Base-by-base conservation (phyloP, 192 early-diverging fungal species). In the Coemansia biformis region DNA sequence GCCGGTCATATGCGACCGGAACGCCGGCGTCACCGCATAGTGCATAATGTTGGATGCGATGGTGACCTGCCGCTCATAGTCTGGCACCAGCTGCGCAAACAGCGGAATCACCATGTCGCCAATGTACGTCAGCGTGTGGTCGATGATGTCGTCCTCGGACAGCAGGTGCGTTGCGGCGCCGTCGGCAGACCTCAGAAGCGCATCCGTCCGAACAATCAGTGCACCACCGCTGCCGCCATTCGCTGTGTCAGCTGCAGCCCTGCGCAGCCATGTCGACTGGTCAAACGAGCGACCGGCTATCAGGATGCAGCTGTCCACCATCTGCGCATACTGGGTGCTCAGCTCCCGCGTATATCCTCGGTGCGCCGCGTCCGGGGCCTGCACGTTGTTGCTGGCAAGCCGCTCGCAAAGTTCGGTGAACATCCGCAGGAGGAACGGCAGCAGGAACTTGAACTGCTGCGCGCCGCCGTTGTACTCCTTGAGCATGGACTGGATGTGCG, bases 251-350 rank as follows among this genome's bases (percentile, higher is more conserved):
- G 42, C n/a, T 8, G 52, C 35, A 9, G 45, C 14, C 1, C 67
- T 30, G 3, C 67, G 49, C 32, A 71, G 43, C 63, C 71, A 61
- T 6, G 49, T 56, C 2, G 63, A 47, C 38, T 88, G 83, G 24
- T 88, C 87, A 53, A 88, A 86, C 17, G 85, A 76, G 15, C 82
- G 80, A 8, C 88, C 90, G 0, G 81, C 80, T 43, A 87, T 83
- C 34, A 84, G 62, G 15, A 90, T 81, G 51, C 88, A 88, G 24
- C 79, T 80, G 40, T 92, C 90, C 18, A 84, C 55, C 34, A 85
- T 32, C 21, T 51, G 38, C n/a, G 62, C 59, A 46, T 69, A 78
- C 15, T 46, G 34, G 0, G 43, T 30, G 23, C 46, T 57, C 30
- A 71, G 50, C 26, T 71, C 68, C 5, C 43, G 48, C 43, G 46